phyloP scores from a whole-genome alignment of 2,329 filamentous ascomycete genomes.

The Cladosporium sp. region DNA sequence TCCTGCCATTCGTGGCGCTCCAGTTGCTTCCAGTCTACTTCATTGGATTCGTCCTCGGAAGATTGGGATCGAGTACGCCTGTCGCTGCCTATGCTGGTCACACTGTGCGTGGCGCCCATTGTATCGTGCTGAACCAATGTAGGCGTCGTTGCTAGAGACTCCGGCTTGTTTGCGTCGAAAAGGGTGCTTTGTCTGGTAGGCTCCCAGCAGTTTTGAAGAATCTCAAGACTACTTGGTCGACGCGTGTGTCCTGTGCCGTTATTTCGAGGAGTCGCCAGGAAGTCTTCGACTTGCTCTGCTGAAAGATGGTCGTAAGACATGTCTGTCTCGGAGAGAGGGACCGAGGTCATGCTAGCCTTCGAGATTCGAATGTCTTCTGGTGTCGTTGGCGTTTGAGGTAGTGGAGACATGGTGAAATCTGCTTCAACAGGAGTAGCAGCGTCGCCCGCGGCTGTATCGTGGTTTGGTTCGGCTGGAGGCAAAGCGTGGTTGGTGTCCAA shows the following conservation, averaged over 20 bases:
- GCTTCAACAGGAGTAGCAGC: neutral
- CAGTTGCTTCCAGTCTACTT: constrained; percentile 31
- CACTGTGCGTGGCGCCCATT: neutral
- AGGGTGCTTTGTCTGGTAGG: constrained; percentile 26
- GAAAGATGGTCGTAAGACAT: constrained; percentile 31
- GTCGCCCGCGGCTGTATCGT: neutral
- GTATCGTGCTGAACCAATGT: constrained; percentile 2
- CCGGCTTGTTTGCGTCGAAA: constrained; percentile 25
- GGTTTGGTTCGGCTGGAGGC: neutral
- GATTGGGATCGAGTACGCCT: constrained; percentile 16
- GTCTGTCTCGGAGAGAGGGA: constrained; percentile 27
- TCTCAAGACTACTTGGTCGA: constrained; percentile 31
- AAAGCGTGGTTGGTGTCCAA: neutral
- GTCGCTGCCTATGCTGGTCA: constrained; percentile 14
- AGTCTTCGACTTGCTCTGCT: constrained; percentile 27
- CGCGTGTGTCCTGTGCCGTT: constrained; percentile 24
- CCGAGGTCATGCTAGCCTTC: constrained; percentile 28
- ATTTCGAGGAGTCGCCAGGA: constrained; percentile 28
- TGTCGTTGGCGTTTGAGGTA: constrained; percentile 11
- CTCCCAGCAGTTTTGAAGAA: constrained; percentile 28
- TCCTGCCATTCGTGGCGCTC: constrained; percentile 32
- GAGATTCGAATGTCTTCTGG: constrained; percentile 19
- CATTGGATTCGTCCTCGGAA: constrained; percentile 21
- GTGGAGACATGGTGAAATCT: constrained; percentile 2
- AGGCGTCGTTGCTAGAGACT: constrained; percentile 15